Evolutionary conservation across 352 stramenopile species (phyloP).

Genomic region (Phytophthora cactorum): DNA sequence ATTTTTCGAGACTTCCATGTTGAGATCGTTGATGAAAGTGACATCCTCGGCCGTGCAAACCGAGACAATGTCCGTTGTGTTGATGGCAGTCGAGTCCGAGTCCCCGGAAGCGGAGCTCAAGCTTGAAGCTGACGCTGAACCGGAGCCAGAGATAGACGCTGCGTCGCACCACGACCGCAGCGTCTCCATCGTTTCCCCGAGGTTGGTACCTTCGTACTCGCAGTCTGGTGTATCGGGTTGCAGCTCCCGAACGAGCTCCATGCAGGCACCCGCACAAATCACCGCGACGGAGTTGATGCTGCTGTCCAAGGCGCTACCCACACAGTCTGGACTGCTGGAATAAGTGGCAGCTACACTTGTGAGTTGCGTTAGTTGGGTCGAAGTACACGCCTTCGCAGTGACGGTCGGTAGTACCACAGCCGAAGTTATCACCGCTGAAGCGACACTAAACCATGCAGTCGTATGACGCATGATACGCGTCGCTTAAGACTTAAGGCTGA

Average conservation of each 20-base stretch:
- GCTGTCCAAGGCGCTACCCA: constrained; percentile 15
- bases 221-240: constrained; percentile 20
- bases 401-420: not conserved
- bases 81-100: too few relatives aligned
- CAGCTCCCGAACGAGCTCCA: constrained; percentile 17
- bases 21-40: too few relatives aligned
- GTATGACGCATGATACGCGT: not conserved
- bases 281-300: constrained; percentile 6
- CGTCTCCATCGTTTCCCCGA: constrained; percentile 6
- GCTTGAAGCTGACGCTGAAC: constrained; percentile 4
- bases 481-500: not conserved
- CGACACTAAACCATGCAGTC: constrained; percentile 2
- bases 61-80: too few relatives aligned
- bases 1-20: not conserved
- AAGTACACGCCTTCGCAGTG: constrained; percentile 15
- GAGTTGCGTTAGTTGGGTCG: constrained; percentile 17
- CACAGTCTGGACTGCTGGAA: constrained; percentile 17
- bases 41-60: too few relatives aligned
- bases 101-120: too few relatives aligned
- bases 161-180: constrained; percentile 14
- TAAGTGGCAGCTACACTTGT: constrained; percentile 11
- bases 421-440: not conserved
- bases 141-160: not conserved
- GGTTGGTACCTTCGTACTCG: constrained; percentile 22
- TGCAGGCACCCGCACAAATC: constrained; percentile 21